Base-by-base conservation (phyloP, 805 yeast genomes). In the Starmerella riodocensis region DNA sequence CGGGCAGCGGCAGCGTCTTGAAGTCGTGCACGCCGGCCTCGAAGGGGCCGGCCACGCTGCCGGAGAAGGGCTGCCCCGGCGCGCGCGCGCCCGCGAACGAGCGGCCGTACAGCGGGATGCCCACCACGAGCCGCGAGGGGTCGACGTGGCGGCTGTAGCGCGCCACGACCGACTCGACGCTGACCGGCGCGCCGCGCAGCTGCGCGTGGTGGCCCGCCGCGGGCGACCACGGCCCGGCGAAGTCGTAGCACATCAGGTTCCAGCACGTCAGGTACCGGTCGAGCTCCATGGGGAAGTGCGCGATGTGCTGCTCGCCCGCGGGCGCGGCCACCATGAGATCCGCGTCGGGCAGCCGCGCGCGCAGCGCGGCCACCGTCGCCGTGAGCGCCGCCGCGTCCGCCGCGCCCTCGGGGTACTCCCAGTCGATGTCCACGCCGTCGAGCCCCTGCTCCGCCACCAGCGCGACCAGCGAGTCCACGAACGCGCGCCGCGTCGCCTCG, bases 241-340 rank as follows among this genome's bases (percentile, higher is more conserved):
- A 80, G 56, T 91, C 97, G 57, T 91, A 88, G 16, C 91, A 74
- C 97, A 88, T 88, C 42, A 91, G 56, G 55, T 88, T 86, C 79
- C 86, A 85, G 48, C 73, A 73, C 16, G 73, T 62, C 14, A 91
- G 53, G 48, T 67, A 66, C 19, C 55, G 53, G 48, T 78, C 77
- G 69, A 88, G 67, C n/a, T 66, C 67, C 1, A 85, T 51, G 4
- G 68, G 57, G 37, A 78, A 61, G 5, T 56, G 45, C 3, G 50
- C 37, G 14, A 76, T 53, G 38, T 68, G 66, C 4, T 68, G 71
- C 0, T 56, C 50, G 8, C 74, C 73, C 0, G 78, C 80, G 1
- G 97, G 93, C 2, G 81, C 69, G 0, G 97, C 96, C 20, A 82
- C 58, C 0, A 93, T 70, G 24, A 88, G 57, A 8, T 69, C 58